Evolutionary conservation across 1,139 yeast genomes (phyloP).

Genomic region (Blastobotrys serpentis): DNA sequence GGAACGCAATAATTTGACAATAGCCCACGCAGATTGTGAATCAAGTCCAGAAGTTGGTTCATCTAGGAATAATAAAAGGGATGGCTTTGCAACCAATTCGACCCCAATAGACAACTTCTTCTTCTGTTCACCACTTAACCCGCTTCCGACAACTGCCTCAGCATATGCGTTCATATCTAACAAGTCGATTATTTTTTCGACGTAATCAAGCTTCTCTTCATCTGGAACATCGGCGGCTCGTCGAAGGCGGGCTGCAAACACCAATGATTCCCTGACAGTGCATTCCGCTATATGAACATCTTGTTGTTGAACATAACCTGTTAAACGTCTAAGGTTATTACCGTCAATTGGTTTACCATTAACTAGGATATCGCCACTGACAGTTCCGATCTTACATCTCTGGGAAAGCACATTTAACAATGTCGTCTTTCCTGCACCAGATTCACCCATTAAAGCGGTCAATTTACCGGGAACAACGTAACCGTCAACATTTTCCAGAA

Average conservation of each 20-base stretch:
- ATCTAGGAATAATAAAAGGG: conserved; percentile 71
- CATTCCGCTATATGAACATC: conserved; percentile 56
- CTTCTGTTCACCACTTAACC: conserved; percentile 77
- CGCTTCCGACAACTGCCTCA: conserved; percentile 66
- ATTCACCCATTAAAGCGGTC: conserved; percentile 63
- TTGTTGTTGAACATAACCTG: conserved; percentile 65
- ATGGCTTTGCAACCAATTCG: conserved; percentile 82
- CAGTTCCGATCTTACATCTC: conserved; percentile 54
- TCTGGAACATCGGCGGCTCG: conserved; percentile 49
- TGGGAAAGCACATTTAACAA: conserved; percentile 57
- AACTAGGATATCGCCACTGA: conserved; percentile 61
- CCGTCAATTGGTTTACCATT: conserved; percentile 51
- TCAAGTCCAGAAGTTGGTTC: conserved; percentile 91
- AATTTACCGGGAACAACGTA: conserved; percentile 60
- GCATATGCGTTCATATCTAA: conserved; percentile 58
- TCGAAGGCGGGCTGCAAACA: conserved; percentile 58
- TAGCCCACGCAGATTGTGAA: conserved; percentile 86
- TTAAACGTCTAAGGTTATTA: conserved; percentile 53
- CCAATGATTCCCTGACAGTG: conserved; percentile 58
- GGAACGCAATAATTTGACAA: conserved; percentile 67
- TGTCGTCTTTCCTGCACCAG: conserved; percentile 68
- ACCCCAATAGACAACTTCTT: conserved; percentile 83
- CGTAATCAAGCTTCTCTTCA: conserved; percentile 52
- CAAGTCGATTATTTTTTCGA: conserved; percentile 53
- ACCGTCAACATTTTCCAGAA: conserved; percentile 58